Evolutionary conservation across 192 early-diverging fungal species (phyloP), one percentile per base, ranked within the genome.

Genomic region (Endogone sp.): DNA sequence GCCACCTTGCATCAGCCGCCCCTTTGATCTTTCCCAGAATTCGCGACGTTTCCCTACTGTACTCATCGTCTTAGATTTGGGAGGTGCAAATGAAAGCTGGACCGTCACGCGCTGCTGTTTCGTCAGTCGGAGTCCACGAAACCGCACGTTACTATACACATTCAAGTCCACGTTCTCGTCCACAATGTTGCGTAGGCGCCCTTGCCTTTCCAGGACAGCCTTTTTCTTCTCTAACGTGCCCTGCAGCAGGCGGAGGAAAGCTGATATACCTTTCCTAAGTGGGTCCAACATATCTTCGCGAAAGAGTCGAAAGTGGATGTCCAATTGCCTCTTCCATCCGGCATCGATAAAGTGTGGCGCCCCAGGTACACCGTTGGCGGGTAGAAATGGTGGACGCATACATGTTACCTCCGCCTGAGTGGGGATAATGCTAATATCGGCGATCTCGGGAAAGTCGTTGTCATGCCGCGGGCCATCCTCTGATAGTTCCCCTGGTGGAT

Each of bases 231-330:
- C 8, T 9, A 31, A 1, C 24, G 23, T 64, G 25, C 72, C 56
- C 13, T 49, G 60, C 24, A 70, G 49, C 31, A 56, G 26, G 25
- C 65, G 13, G 1, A 82, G 6, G 62, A 82, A 82, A 16, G 63
- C 63, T 11, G 49, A 31, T 25, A 84, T 77, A 1, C 79, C 79
- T 9, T 60, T 26, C 2, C 79, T 64, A 2, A 85, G 32, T 11
- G 68, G 62, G 22, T 63, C 64, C 9, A 85, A 26, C 31, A 80
- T 32, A 31, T 85, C 84, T 60, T 85, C 81, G 16, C 84, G 66
- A 20, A 79, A 44, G 13, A 85, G 67, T 24, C 82, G 82, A 64
- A 82, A 85, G 31, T 85, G 82, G 10, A 70, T 69, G 63, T 85
- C 82, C 11, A 85, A 58, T 16, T 70, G 71, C 27, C 81, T 66